Conservation (phyloP, 2,329 filamentous ascomycete genomes). For the Hymenoscyphus albidus region DNA sequence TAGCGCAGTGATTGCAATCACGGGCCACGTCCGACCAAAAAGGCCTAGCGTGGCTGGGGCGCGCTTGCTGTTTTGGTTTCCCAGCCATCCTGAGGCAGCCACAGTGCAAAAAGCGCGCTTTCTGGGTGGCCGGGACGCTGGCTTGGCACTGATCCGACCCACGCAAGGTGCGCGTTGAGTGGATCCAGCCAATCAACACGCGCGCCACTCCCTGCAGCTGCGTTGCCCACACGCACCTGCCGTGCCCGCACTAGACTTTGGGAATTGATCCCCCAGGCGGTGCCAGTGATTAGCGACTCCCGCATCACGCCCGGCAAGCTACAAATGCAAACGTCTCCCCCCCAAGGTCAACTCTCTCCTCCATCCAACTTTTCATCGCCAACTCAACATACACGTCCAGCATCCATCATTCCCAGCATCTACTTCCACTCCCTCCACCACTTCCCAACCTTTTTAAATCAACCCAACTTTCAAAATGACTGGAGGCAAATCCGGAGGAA, state of each 20-base stretch:
- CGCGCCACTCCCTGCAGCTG: neutral
- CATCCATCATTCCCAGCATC: constrained; percentile 7
- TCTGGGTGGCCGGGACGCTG: neutral
- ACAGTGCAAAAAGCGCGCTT: neutral
- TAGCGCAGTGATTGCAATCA: constrained; percentile 19
- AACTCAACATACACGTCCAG: constrained; percentile 16
- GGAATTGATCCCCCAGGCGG: neutral
- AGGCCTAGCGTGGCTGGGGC: constrained; percentile 4
- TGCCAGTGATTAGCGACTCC: constrained; percentile 17
- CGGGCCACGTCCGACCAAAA: constrained; percentile 11
- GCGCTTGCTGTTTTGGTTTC: constrained; percentile 13
- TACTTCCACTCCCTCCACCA: constrained; percentile 7
- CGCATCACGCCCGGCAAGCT: constrained; percentile 15
- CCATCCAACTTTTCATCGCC: constrained; percentile 25
- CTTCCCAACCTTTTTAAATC: constrained; percentile 33
- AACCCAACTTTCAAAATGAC: constrained; percentile 78
- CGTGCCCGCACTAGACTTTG: neutral
- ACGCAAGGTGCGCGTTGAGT: neutral
- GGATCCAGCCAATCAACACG: constrained; percentile 13
- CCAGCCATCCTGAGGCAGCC: neutral
- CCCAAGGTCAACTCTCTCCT: constrained; percentile 11
- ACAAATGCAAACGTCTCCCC: constrained; percentile 17
- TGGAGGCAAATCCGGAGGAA: constrained; percentile 99
- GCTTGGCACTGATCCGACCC: neutral
- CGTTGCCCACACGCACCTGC: neutral